Conservation (phyloP, 2,329 filamentous ascomycete genomes). For the Exserohilum turcica region DNA sequence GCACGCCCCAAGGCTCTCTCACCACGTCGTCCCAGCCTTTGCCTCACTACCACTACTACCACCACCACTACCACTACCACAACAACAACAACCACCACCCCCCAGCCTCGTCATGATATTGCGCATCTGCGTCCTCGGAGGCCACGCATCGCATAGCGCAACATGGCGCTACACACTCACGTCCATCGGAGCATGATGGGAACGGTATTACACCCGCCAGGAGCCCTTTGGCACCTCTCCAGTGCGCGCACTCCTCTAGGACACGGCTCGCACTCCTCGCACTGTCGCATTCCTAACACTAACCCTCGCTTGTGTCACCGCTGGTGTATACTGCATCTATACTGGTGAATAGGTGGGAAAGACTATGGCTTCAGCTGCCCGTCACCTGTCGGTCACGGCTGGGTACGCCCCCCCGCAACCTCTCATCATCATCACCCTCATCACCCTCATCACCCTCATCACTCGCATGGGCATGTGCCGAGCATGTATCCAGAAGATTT, state of each 20-base stretch:
- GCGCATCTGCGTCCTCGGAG: not conserved
- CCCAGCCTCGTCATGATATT: not conserved
- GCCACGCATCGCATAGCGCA: not conserved
- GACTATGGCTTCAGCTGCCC: not conserved
- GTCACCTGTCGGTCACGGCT: slow-evolving; percentile 1
- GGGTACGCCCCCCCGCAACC: not conserved
- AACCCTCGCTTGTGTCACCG: not conserved
- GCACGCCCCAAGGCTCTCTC: not conserved
- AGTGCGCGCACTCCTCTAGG: not conserved
- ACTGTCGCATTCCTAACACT: slow-evolving; percentile 2
- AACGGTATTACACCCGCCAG: not conserved
- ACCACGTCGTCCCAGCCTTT: slow-evolving; percentile 4
- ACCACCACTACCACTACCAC: not conserved
- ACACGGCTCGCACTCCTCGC: not conserved
- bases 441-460: not conserved
- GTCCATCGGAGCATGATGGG: not conserved
- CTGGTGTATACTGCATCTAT: slow-evolving; percentile 6
- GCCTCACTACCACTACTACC: not conserved
- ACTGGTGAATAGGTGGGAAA: not conserved
- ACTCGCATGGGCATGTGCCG: not conserved
- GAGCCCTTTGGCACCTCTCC: not conserved
- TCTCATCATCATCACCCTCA: not conserved
- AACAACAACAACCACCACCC: not conserved
- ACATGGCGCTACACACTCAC: not conserved
- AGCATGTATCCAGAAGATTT: not conserved